Evolutionary conservation across 257 asterid genomes (phyloP).

Genomic region (Solanum virginianum): DNA sequence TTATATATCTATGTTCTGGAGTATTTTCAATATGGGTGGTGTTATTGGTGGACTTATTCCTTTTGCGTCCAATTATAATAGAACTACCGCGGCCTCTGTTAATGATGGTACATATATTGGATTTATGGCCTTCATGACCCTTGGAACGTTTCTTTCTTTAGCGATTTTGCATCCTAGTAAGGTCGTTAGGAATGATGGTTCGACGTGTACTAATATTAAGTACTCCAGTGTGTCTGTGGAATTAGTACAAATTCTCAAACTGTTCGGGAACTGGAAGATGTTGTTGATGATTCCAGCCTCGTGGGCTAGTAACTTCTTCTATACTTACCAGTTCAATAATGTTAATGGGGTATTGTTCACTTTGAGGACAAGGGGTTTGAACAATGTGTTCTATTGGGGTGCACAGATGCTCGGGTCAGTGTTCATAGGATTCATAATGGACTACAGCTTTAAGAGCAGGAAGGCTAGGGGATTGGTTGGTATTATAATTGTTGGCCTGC

Average conservation of each 20-base stretch:
- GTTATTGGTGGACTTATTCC: conserved; percentile 89
- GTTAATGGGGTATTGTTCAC: conserved; percentile 71
- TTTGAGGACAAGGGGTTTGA: conserved; percentile 73
- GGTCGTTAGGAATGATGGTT: conserved; percentile 63
- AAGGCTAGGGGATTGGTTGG: conserved; percentile 53
- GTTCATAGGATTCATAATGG: conserved; percentile 49
- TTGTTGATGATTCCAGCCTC: conserved; percentile 74
- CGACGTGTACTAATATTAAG: conserved; percentile 58
- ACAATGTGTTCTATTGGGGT: conserved; percentile 53
- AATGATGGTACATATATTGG: conserved; percentile 94
- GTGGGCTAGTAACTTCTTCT: conserved; percentile 90
- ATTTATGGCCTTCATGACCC: conserved; percentile 73
- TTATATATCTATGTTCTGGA: conserved; percentile 83
- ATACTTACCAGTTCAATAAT: conserved; percentile 80
- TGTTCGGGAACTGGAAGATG: conserved; percentile 84
- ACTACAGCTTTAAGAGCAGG: conserved; percentile 57
- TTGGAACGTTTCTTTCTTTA: conserved; percentile 47
- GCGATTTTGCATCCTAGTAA: conserved; percentile 70
- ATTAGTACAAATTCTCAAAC: conserved; percentile 32
- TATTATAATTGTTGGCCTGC: conserved; percentile 33
- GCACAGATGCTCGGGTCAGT: conserved; percentile 95
- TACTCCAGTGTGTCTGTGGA: conserved; percentile 61
- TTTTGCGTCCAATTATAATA: conserved; percentile 35
- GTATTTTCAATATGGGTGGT: conserved; percentile 87
- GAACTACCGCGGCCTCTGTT: conserved; percentile 52